phyloP scores from a whole-genome alignment of 768 basidiomycete species.

The Mycena pura region DNA sequence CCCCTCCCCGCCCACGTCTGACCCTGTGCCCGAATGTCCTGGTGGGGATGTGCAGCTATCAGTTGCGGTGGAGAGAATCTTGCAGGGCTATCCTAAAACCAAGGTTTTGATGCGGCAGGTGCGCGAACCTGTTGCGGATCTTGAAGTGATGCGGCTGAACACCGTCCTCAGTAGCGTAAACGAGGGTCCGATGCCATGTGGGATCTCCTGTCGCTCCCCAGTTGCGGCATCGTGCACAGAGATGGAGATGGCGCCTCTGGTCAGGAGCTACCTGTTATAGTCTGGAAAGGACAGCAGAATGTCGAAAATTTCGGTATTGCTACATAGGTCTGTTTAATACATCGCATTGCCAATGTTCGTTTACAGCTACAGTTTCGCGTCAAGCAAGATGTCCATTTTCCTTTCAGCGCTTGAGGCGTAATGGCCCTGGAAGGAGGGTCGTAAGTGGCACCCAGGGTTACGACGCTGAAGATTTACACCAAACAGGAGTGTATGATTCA shows the following conservation, averaged over 20 bases:
- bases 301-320: neutral
- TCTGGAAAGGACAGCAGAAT: slow-evolving; percentile 8
- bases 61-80: neutral
- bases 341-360: neutral
- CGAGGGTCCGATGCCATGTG: slow-evolving; percentile 7
- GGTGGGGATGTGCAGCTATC: neutral
- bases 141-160: neutral
- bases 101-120: slow-evolving; percentile 19
- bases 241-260: neutral
- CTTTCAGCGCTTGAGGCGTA: slow-evolving; percentile 62
- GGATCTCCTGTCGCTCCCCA: slow-evolving; percentile 20
- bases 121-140: neutral
- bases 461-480: slow-evolving; percentile 51
- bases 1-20: slow-evolving; percentile 20
- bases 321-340: neutral
- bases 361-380: slow-evolving; percentile 1
- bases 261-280: slow-evolving; percentile 15
- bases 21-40: slow-evolving; percentile 9
- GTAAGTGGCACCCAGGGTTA: slow-evolving; percentile 39
- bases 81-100: slow-evolving; percentile 14
- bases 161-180: slow-evolving; percentile 22
- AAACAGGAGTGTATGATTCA: slow-evolving; percentile 83
- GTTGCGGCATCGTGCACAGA: slow-evolving; percentile 19
- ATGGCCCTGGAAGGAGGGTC: slow-evolving; percentile 51
- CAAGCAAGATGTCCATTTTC: slow-evolving; percentile 47